Percentiles rank a stretch among this genome's conserved stretches.
These are phyloP conservation scores for Diaporthe aspalathi DNA, from an alignment of 2,329 filamentous ascomycete species.

Conservation along the genomic window DNA sequence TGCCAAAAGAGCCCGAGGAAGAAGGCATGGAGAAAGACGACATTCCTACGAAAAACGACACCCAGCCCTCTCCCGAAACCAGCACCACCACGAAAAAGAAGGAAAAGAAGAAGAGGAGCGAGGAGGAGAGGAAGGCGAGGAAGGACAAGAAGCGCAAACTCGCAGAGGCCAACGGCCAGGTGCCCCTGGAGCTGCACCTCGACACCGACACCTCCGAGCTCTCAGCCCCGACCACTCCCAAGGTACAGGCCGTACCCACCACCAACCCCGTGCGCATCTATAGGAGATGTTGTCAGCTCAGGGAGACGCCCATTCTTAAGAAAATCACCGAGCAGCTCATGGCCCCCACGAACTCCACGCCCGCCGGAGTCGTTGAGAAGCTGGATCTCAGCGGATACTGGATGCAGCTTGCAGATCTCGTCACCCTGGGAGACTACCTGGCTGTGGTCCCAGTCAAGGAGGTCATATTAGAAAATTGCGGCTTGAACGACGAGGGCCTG, in stretches of 20 bases:
- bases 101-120: constrained; percentile 95
- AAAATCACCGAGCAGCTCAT: constrained; percentile 90
- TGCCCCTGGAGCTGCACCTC: constrained; percentile 84
- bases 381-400: constrained; percentile 88
- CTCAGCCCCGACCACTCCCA: constrained; percentile 51
- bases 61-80: constrained; percentile 22
- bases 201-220: constrained; percentile 71
- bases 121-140: constrained; percentile 90
- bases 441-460: constrained; percentile 93
- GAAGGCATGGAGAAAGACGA: constrained; percentile 45
- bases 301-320: constrained; percentile 92
- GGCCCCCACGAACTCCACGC: constrained; percentile 72
- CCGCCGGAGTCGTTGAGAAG: constrained; percentile 80
- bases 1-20: constrained; percentile 55
- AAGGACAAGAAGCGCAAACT: constrained; percentile 89
- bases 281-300: constrained; percentile 90
- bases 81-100: constrained; percentile 73
- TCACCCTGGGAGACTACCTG: constrained; percentile 92
- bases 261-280: constrained; percentile 95
- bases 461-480: constrained; percentile 86
- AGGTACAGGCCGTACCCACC: constrained; percentile 77
- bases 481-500: constrained; percentile 86
- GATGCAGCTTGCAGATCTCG: constrained; percentile 83
- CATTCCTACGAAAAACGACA: constrained; percentile 38
- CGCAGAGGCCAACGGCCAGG: constrained; percentile 86